Evolutionary conservation across 2,329 filamentous ascomycete genomes (phyloP).

Genomic region (Hortaea sp.): DNA sequence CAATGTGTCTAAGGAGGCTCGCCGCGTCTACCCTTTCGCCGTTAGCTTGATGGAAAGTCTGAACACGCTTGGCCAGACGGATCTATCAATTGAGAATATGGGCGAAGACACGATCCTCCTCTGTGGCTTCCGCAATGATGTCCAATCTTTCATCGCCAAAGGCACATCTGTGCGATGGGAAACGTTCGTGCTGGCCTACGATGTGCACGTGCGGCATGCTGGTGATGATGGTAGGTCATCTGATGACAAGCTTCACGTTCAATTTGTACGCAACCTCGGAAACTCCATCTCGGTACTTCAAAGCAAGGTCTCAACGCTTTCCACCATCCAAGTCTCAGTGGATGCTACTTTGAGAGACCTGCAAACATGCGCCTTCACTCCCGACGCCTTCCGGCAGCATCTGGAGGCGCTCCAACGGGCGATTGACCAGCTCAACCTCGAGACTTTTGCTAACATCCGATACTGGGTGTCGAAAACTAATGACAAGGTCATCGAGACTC

Average conservation of each 20-base stretch:
- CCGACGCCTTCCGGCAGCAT: slow-evolving; percentile 66
- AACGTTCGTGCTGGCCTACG: slow-evolving; percentile 94
- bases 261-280: slow-evolving; percentile 92
- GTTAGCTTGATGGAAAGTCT: slow-evolving; percentile 98
- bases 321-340: slow-evolving; percentile 66
- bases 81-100: slow-evolving; percentile 75
- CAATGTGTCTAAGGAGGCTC: slow-evolving; percentile 96
- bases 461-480: slow-evolving; percentile 89
- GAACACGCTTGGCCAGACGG: slow-evolving; percentile 82
- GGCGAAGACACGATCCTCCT: slow-evolving; percentile 77
- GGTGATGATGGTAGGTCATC: slow-evolving; percentile 19
- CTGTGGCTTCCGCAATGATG: slow-evolving; percentile 84
- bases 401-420: slow-evolving; percentile 80
- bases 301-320: slow-evolving; percentile 69
- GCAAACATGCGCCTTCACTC: slow-evolving; percentile 72
- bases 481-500: slow-evolving; percentile 65
- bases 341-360: slow-evolving; percentile 78
- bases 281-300: slow-evolving; percentile 79
- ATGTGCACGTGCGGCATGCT: slow-evolving; percentile 67
- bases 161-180: slow-evolving; percentile 92
- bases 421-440: slow-evolving; percentile 91
- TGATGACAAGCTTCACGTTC: slow-evolving; percentile 54
- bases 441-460: slow-evolving; percentile 87
- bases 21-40: slow-evolving; percentile 93
- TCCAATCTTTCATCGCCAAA: slow-evolving; percentile 71